phyloP scores from a whole-genome alignment of 768 basidiomycete species.

The Trametes gibbosa region DNA sequence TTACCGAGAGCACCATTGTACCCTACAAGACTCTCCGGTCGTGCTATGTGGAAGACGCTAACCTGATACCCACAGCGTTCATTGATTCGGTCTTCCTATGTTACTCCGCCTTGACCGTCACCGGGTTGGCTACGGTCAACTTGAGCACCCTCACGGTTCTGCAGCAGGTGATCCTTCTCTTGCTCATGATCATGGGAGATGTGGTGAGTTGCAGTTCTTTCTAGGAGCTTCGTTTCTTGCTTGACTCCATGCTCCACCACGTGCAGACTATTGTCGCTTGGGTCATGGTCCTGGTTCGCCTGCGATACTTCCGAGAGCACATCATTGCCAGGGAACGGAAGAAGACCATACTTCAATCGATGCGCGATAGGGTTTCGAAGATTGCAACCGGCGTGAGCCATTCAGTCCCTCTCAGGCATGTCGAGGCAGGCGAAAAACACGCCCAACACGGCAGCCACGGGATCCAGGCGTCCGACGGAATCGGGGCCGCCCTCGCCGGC shows the following conservation, averaged over 20 bases:
- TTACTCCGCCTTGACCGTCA: constrained; percentile 55
- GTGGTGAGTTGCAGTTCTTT: constrained; percentile 22
- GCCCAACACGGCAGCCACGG: constrained; percentile 2
- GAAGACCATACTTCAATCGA: constrained; percentile 11
- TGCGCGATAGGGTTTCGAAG: constrained; percentile 2
- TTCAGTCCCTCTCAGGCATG: background rate
- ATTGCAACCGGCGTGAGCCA: background rate
- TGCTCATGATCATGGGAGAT: constrained; percentile 48
- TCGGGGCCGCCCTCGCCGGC: constrained; percentile 25
- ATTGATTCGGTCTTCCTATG: constrained; percentile 61
- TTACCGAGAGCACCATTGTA: too few relatives aligned
- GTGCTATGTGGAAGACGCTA: background rate
- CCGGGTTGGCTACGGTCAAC: constrained; percentile 42
- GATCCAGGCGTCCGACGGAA: constrained; percentile 20
- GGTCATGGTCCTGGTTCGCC: constrained; percentile 65
- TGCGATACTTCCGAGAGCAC: constrained; percentile 35
- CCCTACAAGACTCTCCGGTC: too few relatives aligned
- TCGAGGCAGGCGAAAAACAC: constrained; percentile 9
- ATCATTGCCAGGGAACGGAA: constrained; percentile 14
- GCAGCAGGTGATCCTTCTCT: constrained; percentile 50
- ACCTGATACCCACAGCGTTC: constrained; percentile 34
- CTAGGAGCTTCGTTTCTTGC: constrained; percentile 9
- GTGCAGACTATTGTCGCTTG: constrained; percentile 51
- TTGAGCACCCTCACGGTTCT: constrained; percentile 46
- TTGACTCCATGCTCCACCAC: background rate